Base-by-base conservation (phyloP, 768 basidiomycete species). In the Lentinula lateritia region DNA sequence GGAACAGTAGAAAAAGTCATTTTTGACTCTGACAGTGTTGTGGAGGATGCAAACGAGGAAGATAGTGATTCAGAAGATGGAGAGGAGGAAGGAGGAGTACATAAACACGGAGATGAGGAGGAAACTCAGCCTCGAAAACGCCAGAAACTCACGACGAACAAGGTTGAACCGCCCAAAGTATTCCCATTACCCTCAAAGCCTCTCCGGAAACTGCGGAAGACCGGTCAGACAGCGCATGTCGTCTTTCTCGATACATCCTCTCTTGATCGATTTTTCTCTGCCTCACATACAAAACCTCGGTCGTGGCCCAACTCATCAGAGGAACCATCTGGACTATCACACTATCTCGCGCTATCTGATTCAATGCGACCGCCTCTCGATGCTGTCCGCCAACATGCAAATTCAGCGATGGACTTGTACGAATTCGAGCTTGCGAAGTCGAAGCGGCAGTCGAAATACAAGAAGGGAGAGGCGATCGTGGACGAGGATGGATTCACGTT, bases 401-500 rank as follows among this genome's bases (percentile, higher is more conserved):
- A 95, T 70, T 83, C 86, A 3, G 83, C 83, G 32, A 87, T 96
- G 72, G 85, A 82, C 36, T 76, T 84, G 28, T 94, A 85, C 77
- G 95, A 96, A 68, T 85, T 86, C 69, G 81, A 88, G 61, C 75
- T 83, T 43, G 82, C 83, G 34, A 85, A 83, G 72, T 75, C 75
- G 64, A 86, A 80, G 69, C 55, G 55, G 28, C 84, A 83, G 65
- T 83, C 85, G 23, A 80, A 84, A 69, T 92, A 90, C 68, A 81
- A 77, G 66, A 92, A 92, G 70, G 92, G 92, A 20, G 93, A 93
- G 68, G 93, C 90, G 6, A 80, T 96, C 60, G 90, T 96, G 46
- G 95, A 98, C 71, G 93, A 91, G 62, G 95, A 98, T 63, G 95
- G 95, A 2, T 98, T 96, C 72, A 96, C 93, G 10, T 83, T 98